phyloP scores from a whole-genome alignment of 106 monocot species.

The Acanthochlamys bracteata region DNA sequence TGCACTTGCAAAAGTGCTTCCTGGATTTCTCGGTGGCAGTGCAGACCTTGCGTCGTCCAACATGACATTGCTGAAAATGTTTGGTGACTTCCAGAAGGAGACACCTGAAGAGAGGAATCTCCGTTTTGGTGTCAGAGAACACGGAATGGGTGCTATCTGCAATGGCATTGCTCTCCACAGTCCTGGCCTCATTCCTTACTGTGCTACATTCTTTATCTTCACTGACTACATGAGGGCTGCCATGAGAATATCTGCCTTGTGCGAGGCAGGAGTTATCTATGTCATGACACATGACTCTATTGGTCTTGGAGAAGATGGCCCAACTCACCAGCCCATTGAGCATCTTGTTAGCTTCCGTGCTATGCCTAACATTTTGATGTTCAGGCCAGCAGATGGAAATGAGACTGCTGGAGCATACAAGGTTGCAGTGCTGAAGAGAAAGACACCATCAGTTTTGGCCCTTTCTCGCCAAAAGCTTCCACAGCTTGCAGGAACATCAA shows the following conservation, averaged over 20 bases:
- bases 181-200: slow-evolving; percentile 69
- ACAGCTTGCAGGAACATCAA: slow-evolving; percentile 58
- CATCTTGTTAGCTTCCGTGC: slow-evolving; percentile 63
- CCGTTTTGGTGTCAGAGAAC: slow-evolving; percentile 71
- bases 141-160: slow-evolving; percentile 76
- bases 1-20: slow-evolving; percentile 51
- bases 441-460: slow-evolving; percentile 58
- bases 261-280: slow-evolving; percentile 53
- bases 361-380: slow-evolving; percentile 79
- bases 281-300: slow-evolving; percentile 88
- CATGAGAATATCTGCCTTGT: slow-evolving; percentile 61
- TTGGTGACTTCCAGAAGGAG: slow-evolving; percentile 64
- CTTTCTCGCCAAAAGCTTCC: slow-evolving; percentile 71
- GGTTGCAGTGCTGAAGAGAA: slow-evolving; percentile 52
- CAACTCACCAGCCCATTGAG: slow-evolving; percentile 77
- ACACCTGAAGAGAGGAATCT: slow-evolving; percentile 63
- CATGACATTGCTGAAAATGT: slow-evolving; percentile 71
- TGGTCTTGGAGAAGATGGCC: slow-evolving; percentile 75
- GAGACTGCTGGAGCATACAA: slow-evolving; percentile 77
- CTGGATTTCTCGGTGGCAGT: slow-evolving; percentile 65
- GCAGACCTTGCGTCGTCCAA: slow-evolving; percentile 82
- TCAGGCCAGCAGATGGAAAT: slow-evolving; percentile 64
- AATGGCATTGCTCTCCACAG: slow-evolving; percentile 69
- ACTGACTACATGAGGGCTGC: slow-evolving; percentile 84
- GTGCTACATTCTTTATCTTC: slow-evolving; percentile 90